phyloP scores from a whole-genome alignment of 495 filamentous ascomycete genomes.

The Penicillium salamii region DNA sequence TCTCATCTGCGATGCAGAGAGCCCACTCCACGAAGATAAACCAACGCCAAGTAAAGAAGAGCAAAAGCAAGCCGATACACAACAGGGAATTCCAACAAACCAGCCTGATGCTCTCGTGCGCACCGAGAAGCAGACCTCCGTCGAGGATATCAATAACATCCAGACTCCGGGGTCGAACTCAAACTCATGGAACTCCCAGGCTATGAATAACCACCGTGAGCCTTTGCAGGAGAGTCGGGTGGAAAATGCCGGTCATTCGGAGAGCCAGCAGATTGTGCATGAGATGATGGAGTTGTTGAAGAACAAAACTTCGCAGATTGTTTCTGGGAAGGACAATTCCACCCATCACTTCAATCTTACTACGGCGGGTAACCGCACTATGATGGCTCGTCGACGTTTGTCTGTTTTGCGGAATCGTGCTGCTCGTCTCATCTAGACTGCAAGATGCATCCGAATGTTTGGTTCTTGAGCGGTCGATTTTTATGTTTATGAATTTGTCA shows the following conservation, averaged over 20 bases:
- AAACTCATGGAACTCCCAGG: conserved; percentile 21
- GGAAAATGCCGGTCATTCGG: conserved; percentile 20
- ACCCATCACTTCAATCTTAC: conserved; percentile 14
- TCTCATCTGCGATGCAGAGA: conserved; percentile 25
- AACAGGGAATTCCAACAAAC: not conserved
- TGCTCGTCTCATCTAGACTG: conserved; percentile 3
- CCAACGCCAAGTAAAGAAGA: not conserved
- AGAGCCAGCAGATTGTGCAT: conserved; percentile 20
- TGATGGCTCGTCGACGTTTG: conserved; percentile 18
- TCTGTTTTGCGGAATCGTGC: conserved; percentile 23
- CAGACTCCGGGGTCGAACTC: conserved; percentile 26
- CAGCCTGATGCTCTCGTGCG: conserved; percentile 4
- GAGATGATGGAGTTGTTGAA: conserved; percentile 19
- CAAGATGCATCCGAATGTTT: no score
- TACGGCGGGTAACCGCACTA: conserved; percentile 12
- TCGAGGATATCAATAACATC: conserved; percentile 9
- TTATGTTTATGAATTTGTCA: conserved; percentile 2
- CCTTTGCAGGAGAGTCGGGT: conserved; percentile 22
- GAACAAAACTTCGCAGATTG: conserved; percentile 12
- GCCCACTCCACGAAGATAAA: not conserved
- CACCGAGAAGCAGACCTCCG: conserved; percentile 7
- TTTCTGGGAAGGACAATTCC: conserved; percentile 18
- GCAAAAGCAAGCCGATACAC: conserved; percentile 5
- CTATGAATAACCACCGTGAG: conserved; percentile 10
- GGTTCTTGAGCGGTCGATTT: not conserved